These are phyloP conservation scores for Lathyrus oleraceus DNA, from an alignment of 306 rosid species.

Conservation along the genomic window DNA sequence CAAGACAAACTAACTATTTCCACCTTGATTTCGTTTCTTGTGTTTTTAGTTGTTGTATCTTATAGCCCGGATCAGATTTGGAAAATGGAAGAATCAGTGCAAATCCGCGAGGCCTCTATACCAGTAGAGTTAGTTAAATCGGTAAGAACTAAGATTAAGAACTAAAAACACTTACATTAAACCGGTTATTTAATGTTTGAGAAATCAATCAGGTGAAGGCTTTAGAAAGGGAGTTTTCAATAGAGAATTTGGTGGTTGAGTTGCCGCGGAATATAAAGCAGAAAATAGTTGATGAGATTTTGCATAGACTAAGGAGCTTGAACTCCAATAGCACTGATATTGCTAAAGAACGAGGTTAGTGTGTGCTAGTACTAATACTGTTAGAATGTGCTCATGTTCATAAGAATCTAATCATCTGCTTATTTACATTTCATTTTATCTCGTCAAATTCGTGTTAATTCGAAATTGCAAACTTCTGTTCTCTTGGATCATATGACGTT, in stretches of 20 bases:
- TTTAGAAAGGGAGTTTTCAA: slow-evolving; percentile 54
- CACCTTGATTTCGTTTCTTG: background rate
- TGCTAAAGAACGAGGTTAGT: slow-evolving; percentile 71
- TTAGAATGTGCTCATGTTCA: no score
- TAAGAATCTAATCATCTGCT: background rate
- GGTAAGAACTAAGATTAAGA: slow-evolving; percentile 49
- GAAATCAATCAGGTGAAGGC: slow-evolving; percentile 57
- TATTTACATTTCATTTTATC: background rate
- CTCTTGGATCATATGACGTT: slow-evolving; percentile 4
- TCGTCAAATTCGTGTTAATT: background rate
- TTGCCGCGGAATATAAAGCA: slow-evolving; percentile 68
- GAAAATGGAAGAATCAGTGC: slow-evolving; percentile 78
- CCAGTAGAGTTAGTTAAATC: slow-evolving; percentile 69
- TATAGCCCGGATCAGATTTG: slow-evolving; percentile 87
- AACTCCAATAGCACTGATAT: slow-evolving; percentile 43
- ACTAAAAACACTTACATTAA: background rate
- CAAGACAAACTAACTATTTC: background rate
- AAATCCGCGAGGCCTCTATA: slow-evolving; percentile 60
- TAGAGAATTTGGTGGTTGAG: slow-evolving; percentile 42
- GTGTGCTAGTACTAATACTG: no score
- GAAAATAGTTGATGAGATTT: slow-evolving; percentile 63
- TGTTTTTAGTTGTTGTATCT: slow-evolving; percentile 49
- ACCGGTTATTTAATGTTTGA: slow-evolving; percentile 18
- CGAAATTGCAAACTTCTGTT: background rate
- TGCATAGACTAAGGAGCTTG: slow-evolving; percentile 59